A percentile compares a stretch with the other conserved stretches of the same genome.
Conservation (phyloP, 148 eudicot species). For the Spergularia marina region DNA sequence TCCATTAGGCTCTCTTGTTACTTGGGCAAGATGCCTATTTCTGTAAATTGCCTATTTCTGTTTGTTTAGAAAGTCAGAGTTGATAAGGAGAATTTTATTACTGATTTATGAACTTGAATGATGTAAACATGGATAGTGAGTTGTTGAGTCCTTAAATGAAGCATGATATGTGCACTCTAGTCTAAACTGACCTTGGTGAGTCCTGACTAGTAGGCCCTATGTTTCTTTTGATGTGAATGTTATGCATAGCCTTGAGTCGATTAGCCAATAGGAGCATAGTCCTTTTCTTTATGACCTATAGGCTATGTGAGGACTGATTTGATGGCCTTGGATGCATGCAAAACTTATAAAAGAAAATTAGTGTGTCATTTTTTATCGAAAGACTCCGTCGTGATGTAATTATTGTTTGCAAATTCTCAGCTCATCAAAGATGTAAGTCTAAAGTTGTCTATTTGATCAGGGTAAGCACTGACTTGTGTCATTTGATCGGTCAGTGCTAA, state of each 20-base stretch:
- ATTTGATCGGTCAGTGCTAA: neutral
- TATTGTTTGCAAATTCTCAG: too few species aligned
- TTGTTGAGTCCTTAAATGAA: neutral
- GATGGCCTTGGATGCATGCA: neutral
- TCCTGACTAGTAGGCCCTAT: neutral
- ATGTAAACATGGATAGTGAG: neutral
- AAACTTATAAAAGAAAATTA: neutral
- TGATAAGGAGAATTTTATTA: neutral
- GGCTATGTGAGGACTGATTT: neutral
- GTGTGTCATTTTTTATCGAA: too few species aligned
- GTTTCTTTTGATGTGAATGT: neutral
- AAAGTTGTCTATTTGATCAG: neutral
- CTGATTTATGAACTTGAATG: neutral
- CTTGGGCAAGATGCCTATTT: neutral
- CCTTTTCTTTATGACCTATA: too few species aligned
- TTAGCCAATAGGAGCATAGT: too few species aligned
- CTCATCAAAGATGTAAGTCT: too few species aligned
- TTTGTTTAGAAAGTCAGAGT: neutral
- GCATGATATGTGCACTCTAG: neutral
- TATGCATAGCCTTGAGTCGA: neutral
- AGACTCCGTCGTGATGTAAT: too few species aligned
- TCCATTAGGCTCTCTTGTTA: neutral
- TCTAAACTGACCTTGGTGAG: neutral
- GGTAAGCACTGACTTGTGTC: neutral
- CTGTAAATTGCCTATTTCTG: neutral